Conservation (phyloP, 2,329 filamentous ascomycete species). For the Kalaharituber pfeilii region DNA sequence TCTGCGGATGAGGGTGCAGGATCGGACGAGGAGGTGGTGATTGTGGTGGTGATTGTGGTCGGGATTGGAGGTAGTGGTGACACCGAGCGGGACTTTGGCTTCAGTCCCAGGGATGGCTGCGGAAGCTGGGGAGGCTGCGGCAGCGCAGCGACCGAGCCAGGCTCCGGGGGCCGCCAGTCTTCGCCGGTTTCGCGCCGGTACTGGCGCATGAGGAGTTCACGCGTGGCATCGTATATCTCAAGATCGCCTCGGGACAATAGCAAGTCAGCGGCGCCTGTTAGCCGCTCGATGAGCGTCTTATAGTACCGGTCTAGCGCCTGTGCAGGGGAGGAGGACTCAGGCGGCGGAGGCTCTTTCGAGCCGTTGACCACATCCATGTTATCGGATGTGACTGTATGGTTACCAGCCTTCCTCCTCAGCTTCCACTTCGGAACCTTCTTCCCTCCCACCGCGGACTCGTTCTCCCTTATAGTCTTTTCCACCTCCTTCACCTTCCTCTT, state of each 20-base stretch:
- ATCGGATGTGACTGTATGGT: constrained; percentile 58
- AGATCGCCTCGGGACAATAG: constrained; percentile 65
- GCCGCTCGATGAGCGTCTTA: constrained; percentile 56
- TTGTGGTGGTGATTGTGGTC: constrained; percentile 1
- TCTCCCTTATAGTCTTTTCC: constrained; percentile 39
- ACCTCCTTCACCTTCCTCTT: constrained; percentile 42
- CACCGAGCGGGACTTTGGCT: neutral
- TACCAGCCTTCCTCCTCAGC: constrained; percentile 15
- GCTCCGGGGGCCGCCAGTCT: no score
- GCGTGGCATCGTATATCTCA: constrained; percentile 81
- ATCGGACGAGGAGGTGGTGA: constrained; percentile 27
- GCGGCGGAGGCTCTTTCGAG: constrained; percentile 42
- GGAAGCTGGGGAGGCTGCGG: constrained; percentile 22
- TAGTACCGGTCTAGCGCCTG: constrained; percentile 39
- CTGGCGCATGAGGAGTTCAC: constrained; percentile 66
- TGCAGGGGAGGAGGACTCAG: neutral
- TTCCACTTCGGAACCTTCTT: constrained; percentile 26
- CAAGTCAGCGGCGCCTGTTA: constrained; percentile 80
- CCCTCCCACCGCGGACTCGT: constrained; percentile 27
- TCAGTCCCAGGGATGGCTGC: neutral
- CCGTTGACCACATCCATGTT: constrained; percentile 25
- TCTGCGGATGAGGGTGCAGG: constrained; percentile 22
- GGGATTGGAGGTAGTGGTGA: neutral
- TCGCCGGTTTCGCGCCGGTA: constrained; percentile 76
- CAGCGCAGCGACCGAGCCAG: no score